Evolutionary conservation across 768 basidiomycete species (phyloP), one percentile per base, ranked within the genome.

Genomic region (Leccinum boreale): DNA sequence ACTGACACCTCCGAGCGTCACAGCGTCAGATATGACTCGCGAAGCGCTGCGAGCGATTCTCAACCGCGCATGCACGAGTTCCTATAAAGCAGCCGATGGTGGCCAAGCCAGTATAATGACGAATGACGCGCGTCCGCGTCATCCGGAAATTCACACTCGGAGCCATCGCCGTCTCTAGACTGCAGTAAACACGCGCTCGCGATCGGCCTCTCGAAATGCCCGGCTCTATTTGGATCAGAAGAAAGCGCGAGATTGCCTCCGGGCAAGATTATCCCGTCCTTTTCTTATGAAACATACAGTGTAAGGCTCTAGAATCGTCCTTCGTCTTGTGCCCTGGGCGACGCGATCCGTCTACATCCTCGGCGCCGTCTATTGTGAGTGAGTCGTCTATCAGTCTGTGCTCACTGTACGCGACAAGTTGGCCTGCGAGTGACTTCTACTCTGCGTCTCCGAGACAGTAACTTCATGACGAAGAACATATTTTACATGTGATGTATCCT

Each of bases 1-100:
- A 29, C 77, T 76, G 65, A 92, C 11, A 86, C 82, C 15, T 82
- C 81, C 4, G 89, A 83, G 61, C 94, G 79, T 74, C 90, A 94
- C 11, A 97, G 84, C 72, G 81, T 87, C 57, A 97, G 75, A 63
- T 85, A 63, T 85, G 77, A 2, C 61, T 71, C 5, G 83, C 85
- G 69, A 96, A 97, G 14, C 93, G 81, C 3, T 81, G 76, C 11
- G 1, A 92, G 79, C 17, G 89, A 85, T 7, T 52, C 80, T 80
- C 50, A 96, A 81, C 26, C 90, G 85, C 3, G 86, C 79, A 70
- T 96, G 92, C 7, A 92, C 78, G 31, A 97, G 83, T 1, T 61
- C 94, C 94, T 96, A 57, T 3, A 45, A 24, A 0, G 46, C 47
- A 11, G 21, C 39, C 5, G 44, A 36, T 51, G 24, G 42, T 53